A percentile compares a stretch with the other conserved stretches of the same genome.
phyloP scores from a whole-genome alignment of 805 yeast species.

The Cyberlindnera mississippiensis region DNA sequence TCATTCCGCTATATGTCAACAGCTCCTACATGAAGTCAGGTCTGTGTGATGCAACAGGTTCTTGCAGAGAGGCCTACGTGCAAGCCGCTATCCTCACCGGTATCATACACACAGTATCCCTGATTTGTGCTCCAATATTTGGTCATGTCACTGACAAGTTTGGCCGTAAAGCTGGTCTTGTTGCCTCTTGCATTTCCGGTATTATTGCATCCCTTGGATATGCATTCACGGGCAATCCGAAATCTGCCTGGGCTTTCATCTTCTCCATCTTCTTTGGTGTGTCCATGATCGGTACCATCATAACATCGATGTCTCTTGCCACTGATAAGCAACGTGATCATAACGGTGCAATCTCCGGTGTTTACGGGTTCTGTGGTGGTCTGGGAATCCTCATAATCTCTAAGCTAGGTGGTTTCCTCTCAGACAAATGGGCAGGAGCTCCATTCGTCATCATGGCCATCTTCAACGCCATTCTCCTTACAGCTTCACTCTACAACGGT shows the following conservation, averaged over 20 bases:
- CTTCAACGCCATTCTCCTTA: conserved; percentile 32
- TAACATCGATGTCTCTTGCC: conserved; percentile 60
- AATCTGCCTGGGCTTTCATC: conserved; percentile 30
- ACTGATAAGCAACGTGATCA: conserved; percentile 41
- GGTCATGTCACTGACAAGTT: conserved; percentile 52
- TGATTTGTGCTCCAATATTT: conserved; percentile 60
- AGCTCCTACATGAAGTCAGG: conserved; percentile 50
- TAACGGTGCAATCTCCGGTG: conserved; percentile 67
- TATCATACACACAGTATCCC: conserved; percentile 52
- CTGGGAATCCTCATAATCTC: conserved; percentile 58
- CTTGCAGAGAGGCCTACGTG: conserved; percentile 61
- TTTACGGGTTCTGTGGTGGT: conserved; percentile 66
- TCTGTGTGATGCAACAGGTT: conserved; percentile 38
- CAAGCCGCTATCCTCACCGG: conserved; percentile 69
- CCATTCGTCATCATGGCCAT: conserved; percentile 54
- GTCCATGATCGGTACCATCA: conserved; percentile 58
- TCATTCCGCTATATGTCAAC: conserved; percentile 61
- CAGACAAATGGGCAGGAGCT: conserved; percentile 53
- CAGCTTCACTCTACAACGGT: conserved; percentile 20
- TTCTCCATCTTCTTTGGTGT: conserved; percentile 49
- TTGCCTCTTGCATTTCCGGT: conserved; percentile 41
- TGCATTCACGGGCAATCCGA: conserved; percentile 32
- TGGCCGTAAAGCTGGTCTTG: conserved; percentile 34
- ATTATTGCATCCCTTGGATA: conserved; percentile 39
- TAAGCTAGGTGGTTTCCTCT: conserved; percentile 56